These are phyloP conservation scores for Gossypium longicalyx DNA, from an alignment of 345 rosid genomes.

Conservation along the genomic window DNA sequence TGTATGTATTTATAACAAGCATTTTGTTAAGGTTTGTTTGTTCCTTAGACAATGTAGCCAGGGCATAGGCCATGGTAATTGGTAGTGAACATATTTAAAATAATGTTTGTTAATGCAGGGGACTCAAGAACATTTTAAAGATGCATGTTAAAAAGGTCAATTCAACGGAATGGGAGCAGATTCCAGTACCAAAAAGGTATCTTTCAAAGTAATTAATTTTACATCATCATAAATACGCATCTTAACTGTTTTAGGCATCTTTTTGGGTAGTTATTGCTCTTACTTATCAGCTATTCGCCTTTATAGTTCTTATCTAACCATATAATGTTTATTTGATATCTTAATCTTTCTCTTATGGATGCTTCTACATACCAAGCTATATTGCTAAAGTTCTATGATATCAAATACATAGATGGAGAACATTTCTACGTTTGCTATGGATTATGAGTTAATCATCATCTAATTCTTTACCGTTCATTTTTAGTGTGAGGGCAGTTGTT, in stretches of 20 bases:
- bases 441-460: neutral
- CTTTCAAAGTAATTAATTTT: conserved; percentile 6
- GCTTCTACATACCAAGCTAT: neutral
- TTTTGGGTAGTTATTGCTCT: neutral
- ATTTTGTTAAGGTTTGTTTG: neutral
- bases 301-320: neutral
- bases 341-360: conserved; percentile 7
- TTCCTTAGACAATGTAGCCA: neutral
- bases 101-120: conserved; percentile 46
- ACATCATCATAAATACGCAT: neutral
- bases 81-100: conserved; percentile 5
- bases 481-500: conserved; percentile 88
- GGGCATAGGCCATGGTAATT: neutral
- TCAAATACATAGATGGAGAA: neutral
- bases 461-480: conserved; percentile 6
- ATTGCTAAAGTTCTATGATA: neutral
- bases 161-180: conserved; percentile 84
- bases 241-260: neutral
- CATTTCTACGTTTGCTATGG: neutral
- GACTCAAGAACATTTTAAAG: conserved; percentile 80
- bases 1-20: neutral
- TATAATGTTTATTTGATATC: neutral
- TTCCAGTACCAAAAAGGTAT: conserved; percentile 90
- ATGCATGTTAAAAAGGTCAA: conserved; percentile 70
- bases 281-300: neutral